Conservation (phyloP, 2,329 filamentous ascomycete genomes). For the Cytospora leucostoma region DNA sequence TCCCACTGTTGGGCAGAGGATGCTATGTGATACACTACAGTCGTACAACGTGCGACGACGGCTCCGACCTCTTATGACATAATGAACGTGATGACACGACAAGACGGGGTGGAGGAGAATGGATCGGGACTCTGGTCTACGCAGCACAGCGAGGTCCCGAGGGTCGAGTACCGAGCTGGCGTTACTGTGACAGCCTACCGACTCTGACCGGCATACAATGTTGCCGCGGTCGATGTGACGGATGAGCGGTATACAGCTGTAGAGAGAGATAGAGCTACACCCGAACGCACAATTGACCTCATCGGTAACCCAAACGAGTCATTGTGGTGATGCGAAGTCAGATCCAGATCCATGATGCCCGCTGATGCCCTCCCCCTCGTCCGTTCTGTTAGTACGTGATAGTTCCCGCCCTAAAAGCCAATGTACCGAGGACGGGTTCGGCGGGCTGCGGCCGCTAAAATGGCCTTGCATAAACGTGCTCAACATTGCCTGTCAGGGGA, state of each 20-base stretch:
- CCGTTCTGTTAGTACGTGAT: not conserved
- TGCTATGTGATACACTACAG: slow-evolving; percentile 3
- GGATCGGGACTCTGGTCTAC: too few species aligned
- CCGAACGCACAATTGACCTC: not conserved
- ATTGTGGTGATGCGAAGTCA: not conserved
- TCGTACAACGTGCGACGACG: slow-evolving; percentile 9
- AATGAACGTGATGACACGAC: not conserved
- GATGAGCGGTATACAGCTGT: not conserved
- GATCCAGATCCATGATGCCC: not conserved
- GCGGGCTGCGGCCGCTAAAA: slow-evolving; percentile 25
- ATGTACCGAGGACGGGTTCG: not conserved
- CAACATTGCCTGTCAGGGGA: not conserved
- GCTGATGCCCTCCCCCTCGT: not conserved
- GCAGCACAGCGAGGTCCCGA: too few species aligned
- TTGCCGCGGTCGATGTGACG: not conserved
- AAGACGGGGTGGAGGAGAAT: not conserved
- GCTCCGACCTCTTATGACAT: slow-evolving; percentile 2
- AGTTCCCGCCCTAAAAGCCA: not conserved
- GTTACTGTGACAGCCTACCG: too few species aligned
- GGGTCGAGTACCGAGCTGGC: too few species aligned
- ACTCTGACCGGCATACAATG: not conserved
- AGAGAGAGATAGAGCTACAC: not conserved
- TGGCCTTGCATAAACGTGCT: slow-evolving; percentile 18
- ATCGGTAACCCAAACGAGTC: not conserved
- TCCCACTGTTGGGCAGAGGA: slow-evolving; percentile 14